Base-by-base conservation (phyloP, 2,329 filamentous ascomycete genomes). In the Diaporthe capsici region DNA sequence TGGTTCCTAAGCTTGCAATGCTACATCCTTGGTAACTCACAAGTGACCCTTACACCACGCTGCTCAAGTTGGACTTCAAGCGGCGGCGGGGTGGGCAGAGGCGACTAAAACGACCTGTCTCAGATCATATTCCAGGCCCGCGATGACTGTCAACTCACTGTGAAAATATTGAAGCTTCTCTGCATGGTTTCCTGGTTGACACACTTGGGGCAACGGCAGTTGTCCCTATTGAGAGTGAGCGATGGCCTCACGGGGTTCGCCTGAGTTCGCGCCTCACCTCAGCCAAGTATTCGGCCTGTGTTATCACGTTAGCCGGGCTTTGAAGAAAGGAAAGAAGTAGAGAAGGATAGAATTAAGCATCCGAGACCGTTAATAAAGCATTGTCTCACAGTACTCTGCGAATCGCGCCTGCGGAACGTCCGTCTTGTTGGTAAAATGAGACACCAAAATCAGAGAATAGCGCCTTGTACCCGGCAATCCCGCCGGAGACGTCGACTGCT, bases 171-270 rank as follows among this genome's bases (percentile, higher is more conserved):
- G 73, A 94, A 87, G 70, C 90, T 89, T 37, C 93, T 87, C 83
- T 96, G 94, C 82, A 88, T 91, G 6, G 94, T 96, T 76, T 92
- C 90, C 74, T 90, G 89, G 82, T 95, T 92, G 34, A 94, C 87
- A 81, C 94, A 95, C 76, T 85, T 82, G 1, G 83, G 79, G 81
- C 94, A 96, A 75, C 91, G 92, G 80, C 94, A 96, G 80, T 94
- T 93, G 79, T 95, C 94, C 77, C 93, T 92, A 20, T 28, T 20
- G 28, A 15, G 4, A n/a, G 28, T 75, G 13, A 77, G 63, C 47
- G 4, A n/a, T 49, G 37, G 39, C 12, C 10, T 25, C 13, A 5
- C 55, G 34, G 2, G 1, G 8, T 39, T 13, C 22, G 44, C 25
- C 20, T 4, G 15, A 25, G 37, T 17, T 31, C 13, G 17, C 7